Conservation (phyloP, 202 grass and related monocot species). For the Zizania palustris region DNA sequence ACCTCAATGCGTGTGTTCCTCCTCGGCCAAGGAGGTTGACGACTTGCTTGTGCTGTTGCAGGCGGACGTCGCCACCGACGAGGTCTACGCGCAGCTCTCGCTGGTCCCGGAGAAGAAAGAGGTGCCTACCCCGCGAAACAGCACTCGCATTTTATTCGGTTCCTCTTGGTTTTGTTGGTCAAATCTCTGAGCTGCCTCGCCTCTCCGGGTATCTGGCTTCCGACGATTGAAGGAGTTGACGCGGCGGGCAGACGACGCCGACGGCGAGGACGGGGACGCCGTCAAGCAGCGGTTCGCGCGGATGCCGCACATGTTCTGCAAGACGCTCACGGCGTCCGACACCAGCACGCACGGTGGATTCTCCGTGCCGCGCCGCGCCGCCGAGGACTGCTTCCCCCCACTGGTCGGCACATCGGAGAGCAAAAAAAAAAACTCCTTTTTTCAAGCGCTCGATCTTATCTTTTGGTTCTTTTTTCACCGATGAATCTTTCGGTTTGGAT, state of each 20-base stretch:
- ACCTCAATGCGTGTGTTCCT: slow-evolving; percentile 25
- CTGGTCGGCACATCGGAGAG: slow-evolving; percentile 49
- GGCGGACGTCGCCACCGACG: slow-evolving; percentile 83
- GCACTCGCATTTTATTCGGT: neutral
- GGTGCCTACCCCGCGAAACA: slow-evolving; percentile 27
- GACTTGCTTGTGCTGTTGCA: slow-evolving; percentile 38
- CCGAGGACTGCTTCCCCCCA: slow-evolving; percentile 94
- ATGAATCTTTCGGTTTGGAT: neutral
- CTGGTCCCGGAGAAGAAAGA: slow-evolving; percentile 60
- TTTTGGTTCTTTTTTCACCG: neutral
- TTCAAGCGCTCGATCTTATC: neutral
- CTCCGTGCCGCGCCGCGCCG: slow-evolving; percentile 92
- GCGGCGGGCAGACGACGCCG: slow-evolving; percentile 41
- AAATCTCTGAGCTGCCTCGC: neutral
- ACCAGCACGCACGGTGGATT: slow-evolving; percentile 98
- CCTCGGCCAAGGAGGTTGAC: neutral
- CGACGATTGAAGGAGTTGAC: slow-evolving; percentile 42
- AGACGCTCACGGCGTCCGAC: slow-evolving; percentile 94
- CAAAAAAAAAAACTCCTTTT: neutral
- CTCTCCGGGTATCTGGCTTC: neutral
- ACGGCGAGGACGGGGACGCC: slow-evolving; percentile 37
- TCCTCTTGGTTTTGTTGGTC: neutral
- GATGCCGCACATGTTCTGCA: slow-evolving; percentile 99
- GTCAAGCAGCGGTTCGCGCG: slow-evolving; percentile 49
- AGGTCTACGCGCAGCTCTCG: slow-evolving; percentile 89